Evolutionary conservation across 805 yeast genomes (phyloP).

Genomic region (Metschnikowia arizonensis): DNA sequence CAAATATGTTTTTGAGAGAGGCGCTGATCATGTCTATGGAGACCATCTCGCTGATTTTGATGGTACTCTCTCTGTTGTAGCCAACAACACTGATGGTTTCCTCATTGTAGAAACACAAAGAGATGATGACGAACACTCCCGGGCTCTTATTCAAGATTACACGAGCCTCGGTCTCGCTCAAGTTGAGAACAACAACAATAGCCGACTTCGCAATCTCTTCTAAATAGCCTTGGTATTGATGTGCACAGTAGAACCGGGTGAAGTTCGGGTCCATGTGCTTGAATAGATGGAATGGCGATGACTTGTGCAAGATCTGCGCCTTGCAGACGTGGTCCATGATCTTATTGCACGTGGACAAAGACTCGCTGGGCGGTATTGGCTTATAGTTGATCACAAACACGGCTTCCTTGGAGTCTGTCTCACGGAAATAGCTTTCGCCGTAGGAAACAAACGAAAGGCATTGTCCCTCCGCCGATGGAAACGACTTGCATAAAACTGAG

Average conservation of each 20-base stretch:
- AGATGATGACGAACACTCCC: slow-evolving; percentile 45
- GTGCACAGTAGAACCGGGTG: slow-evolving; percentile 64
- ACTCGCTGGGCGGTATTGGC: slow-evolving; percentile 14
- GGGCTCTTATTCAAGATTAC: slow-evolving; percentile 32
- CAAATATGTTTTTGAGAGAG: slow-evolving; percentile 22
- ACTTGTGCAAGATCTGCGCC: slow-evolving; percentile 69
- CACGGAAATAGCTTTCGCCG: slow-evolving; percentile 25
- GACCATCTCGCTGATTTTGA: slow-evolving; percentile 23
- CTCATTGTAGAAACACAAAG: slow-evolving; percentile 40
- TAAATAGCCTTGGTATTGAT: slow-evolving; percentile 49
- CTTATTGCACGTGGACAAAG: slow-evolving; percentile 23
- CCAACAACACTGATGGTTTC: slow-evolving; percentile 15
- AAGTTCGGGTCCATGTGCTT: slow-evolving; percentile 34
- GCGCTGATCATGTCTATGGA: slow-evolving; percentile 20
- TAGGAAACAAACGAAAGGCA: slow-evolving; percentile 27
- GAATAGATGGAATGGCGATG: slow-evolving; percentile 84
- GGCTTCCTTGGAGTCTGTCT: slow-evolving; percentile 18
- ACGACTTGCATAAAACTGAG: slow-evolving; percentile 49
- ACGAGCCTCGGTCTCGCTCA: slow-evolving; percentile 33
- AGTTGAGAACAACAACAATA: slow-evolving; percentile 63
- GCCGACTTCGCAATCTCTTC: slow-evolving; percentile 58
- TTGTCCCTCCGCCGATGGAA: slow-evolving; percentile 24
- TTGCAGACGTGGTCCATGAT: slow-evolving; percentile 59
- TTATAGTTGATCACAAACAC: slow-evolving; percentile 27
- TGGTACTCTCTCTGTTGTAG: slow-evolving; percentile 10